phyloP scores from a whole-genome alignment of 305 asterid species.

The Galium porrigens region DNA sequence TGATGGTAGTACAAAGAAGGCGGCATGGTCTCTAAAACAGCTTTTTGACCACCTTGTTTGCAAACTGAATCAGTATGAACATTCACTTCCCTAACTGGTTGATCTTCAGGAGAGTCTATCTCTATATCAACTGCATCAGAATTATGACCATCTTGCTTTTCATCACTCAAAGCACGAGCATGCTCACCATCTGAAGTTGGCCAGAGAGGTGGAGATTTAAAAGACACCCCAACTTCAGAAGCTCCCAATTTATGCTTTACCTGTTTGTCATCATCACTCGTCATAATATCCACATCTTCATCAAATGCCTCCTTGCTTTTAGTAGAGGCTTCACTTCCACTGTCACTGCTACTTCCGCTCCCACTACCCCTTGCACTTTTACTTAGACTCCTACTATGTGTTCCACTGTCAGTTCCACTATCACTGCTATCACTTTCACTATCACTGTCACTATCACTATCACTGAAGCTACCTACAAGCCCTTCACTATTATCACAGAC shows the following conservation, averaged over 20 bases:
- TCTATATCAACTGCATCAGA: conserved; percentile 52
- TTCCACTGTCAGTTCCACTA: conserved; percentile 53
- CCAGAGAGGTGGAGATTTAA: conserved; percentile 34
- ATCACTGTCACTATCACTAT: conserved; percentile 27
- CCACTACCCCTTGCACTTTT: conserved; percentile 57
- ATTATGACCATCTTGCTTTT: conserved; percentile 35
- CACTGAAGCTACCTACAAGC: conserved; percentile 57
- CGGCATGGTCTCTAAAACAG: conserved; percentile 29
- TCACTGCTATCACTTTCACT: conserved; percentile 29
- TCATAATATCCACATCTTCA: conserved; percentile 85
- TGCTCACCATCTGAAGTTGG: conserved; percentile 34
- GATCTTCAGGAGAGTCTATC: conserved; percentile 39
- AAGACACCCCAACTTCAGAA: conserved; percentile 28
- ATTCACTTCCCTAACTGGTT: conserved; percentile 29
- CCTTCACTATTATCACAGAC: conserved; percentile 39
- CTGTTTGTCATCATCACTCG: conserved; percentile 53
- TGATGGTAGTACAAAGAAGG: conserved; percentile 26
- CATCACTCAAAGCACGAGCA: conserved; percentile 35
- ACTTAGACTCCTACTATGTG: conserved; percentile 56
- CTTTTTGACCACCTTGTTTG: conserved; percentile 37
- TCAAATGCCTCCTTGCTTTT: conserved; percentile 93
- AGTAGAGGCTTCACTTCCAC: conserved; percentile 75
- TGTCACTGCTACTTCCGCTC: conserved; percentile 71
- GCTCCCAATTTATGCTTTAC: conserved; percentile 33
- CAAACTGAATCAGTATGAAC: conserved; percentile 23